Conservation (phyloP, 805 yeast genomes). For the Vanderwaltozyma polyspora region DNA sequence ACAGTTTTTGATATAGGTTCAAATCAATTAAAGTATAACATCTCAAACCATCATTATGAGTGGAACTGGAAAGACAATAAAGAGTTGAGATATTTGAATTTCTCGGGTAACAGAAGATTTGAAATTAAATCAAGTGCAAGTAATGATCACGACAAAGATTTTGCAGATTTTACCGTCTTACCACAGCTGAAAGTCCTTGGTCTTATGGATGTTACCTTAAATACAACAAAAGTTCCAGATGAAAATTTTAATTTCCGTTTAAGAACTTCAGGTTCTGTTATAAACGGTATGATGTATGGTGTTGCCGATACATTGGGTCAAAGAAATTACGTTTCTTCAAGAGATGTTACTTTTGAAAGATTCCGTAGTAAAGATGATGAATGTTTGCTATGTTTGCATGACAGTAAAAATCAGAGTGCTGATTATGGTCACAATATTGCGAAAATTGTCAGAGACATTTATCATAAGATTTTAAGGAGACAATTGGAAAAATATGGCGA, state of each 20-base stretch:
- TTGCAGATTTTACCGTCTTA: conserved; percentile 56
- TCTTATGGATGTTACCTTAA: conserved; percentile 88
- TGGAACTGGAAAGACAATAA: conserved; percentile 94
- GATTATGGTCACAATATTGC: conserved; percentile 56
- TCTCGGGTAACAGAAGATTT: conserved; percentile 85
- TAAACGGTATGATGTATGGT: conserved; percentile 73
- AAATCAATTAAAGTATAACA: conserved; percentile 80
- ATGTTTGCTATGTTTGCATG: conserved; percentile 69
- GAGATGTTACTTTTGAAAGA: conserved; percentile 80
- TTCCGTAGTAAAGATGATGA: conserved; percentile 81
- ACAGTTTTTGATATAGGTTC: conserved; percentile 82
- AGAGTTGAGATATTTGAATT: conserved; percentile 65
- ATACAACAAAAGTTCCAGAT: conserved; percentile 82
- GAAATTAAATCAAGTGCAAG: conserved; percentile 60
- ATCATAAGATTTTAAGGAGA: conserved; percentile 54
- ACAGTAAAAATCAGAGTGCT: conserved; percentile 52
- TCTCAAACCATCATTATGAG: conserved; percentile 88
- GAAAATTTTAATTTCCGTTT: conserved; percentile 74
- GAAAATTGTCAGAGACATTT: conserved; percentile 56
- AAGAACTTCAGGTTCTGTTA: conserved; percentile 76
- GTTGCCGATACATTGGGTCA: conserved; percentile 80
- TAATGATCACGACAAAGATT: conserved; percentile 39
- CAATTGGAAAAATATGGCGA: conserved; percentile 30
- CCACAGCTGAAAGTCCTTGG: conserved; percentile 67
- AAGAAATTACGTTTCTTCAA: conserved; percentile 50